Evolutionary conservation across 805 yeast genomes (phyloP).

Genomic region (Saturnispora sanitii): DNA sequence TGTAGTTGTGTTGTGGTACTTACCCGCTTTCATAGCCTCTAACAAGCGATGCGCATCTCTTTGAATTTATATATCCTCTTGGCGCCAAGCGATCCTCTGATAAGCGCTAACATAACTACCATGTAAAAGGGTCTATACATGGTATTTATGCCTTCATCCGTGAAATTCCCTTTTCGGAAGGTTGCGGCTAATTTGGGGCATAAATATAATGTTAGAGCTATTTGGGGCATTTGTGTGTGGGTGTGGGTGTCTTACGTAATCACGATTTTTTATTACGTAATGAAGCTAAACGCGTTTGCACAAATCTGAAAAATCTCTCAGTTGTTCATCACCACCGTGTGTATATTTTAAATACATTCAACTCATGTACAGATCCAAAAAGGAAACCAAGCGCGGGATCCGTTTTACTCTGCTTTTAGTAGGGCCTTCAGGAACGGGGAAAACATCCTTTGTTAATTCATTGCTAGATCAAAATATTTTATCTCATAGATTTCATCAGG

Average conservation of each 20-base stretch:
- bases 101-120: conserved; percentile 1
- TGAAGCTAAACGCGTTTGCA: too few species aligned
- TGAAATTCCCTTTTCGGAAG: too few species aligned
- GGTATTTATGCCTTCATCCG: too few species aligned
- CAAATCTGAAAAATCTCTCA: too few species aligned
- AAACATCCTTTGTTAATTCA: conserved; percentile 65
- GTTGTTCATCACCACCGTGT: too few species aligned
- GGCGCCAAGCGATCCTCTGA: neutral
- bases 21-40: neutral
- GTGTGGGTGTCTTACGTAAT: too few species aligned
- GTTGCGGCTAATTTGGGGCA: too few species aligned
- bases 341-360: neutral
- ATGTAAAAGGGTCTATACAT: neutral
- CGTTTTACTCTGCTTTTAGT: conserved; percentile 65
- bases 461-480: conserved; percentile 52
- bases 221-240: too few species aligned
- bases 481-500: conserved; percentile 47
- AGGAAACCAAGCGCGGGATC: conserved; percentile 63
- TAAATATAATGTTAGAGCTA: too few species aligned
- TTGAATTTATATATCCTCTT: neutral
- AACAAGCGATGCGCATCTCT: conserved; percentile 2
- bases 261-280: too few species aligned
- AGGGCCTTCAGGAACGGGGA: conserved; percentile 71
- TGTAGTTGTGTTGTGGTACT: neutral
- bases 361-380: conserved; percentile 37